Conservation (phyloP, 164 flowering plant species). For the Nelumbo lutea region DNA sequence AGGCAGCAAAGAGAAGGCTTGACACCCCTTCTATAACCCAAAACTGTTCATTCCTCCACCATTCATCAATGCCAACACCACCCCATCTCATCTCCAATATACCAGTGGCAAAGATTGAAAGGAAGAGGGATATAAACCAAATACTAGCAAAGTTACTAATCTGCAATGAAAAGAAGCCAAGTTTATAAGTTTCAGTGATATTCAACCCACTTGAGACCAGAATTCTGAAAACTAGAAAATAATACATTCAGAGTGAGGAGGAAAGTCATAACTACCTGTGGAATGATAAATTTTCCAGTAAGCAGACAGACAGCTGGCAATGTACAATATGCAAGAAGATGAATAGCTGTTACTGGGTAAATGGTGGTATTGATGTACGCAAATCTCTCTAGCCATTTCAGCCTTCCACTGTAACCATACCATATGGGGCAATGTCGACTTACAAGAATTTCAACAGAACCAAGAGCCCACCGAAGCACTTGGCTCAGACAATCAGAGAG, state of each 20-base stretch:
- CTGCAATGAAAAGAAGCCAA: slow-evolving; percentile 11
- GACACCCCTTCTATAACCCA: too few species aligned
- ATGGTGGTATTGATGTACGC: slow-evolving; percentile 20
- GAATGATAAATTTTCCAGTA: too few species aligned
- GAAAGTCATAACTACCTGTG: too few species aligned
- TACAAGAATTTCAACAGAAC: slow-evolving; percentile 45
- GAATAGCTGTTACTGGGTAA: slow-evolving; percentile 28
- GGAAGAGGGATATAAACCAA: slow-evolving; percentile 13
- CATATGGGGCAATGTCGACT: slow-evolving; percentile 50
- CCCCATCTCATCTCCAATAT: slow-evolving; percentile 4
- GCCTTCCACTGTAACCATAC: slow-evolving; percentile 13
- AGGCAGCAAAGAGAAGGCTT: slow-evolving; percentile 30
- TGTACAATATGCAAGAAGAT: too few species aligned
- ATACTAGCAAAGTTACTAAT: slow-evolving; percentile 22
- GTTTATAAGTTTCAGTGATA: neutral
- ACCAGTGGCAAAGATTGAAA: slow-evolving; percentile 29
- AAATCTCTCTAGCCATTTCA: too few species aligned
- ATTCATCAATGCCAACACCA: slow-evolving; percentile 24
- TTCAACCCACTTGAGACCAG: too few species aligned
- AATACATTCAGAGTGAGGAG: neutral
- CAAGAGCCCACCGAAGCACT: slow-evolving; percentile 45
- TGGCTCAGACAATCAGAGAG: too few species aligned
- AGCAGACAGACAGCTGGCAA: too few species aligned
- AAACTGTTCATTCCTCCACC: too few species aligned
- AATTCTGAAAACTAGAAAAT: neutral